Percentiles rank a stretch among this genome's conserved stretches.
phyloP scores from a whole-genome alignment of 2,329 filamentous ascomycete genomes.

The Colletotrichum sp. region DNA sequence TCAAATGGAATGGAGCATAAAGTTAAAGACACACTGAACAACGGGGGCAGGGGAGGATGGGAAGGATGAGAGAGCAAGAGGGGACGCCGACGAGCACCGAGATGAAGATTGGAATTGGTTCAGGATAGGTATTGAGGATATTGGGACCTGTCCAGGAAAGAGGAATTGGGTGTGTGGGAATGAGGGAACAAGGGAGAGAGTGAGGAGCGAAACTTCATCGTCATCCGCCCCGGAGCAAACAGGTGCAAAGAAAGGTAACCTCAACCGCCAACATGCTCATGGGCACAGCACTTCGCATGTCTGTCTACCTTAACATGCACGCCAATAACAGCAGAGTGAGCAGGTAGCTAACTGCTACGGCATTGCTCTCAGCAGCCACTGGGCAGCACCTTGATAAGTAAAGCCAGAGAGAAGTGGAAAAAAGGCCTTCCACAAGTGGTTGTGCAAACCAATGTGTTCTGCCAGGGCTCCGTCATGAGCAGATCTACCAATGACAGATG shows the following conservation, averaged over 20 bases:
- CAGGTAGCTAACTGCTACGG: background rate
- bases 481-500: background rate
- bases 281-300: background rate
- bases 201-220: background rate
- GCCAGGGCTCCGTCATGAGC: background rate
- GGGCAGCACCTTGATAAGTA: background rate
- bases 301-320: background rate
- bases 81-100: background rate
- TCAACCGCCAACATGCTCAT: background rate
- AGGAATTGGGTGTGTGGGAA: background rate
- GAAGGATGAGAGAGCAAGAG: background rate
- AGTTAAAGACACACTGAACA: background rate
- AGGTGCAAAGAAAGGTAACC: background rate
- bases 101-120: background rate
- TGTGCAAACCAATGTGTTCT: background rate
- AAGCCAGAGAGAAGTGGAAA: background rate
- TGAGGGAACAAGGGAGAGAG: background rate
- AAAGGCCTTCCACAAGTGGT: background rate
- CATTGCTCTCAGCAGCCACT: background rate
- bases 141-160: background rate
- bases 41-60: background rate
- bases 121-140: background rate
- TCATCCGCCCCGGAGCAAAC: background rate
- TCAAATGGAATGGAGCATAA: background rate
- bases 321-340: background rate